Evolutionary conservation across 2,329 filamentous ascomycete genomes (phyloP).

Genomic region (Colletotrichum sp.): DNA sequence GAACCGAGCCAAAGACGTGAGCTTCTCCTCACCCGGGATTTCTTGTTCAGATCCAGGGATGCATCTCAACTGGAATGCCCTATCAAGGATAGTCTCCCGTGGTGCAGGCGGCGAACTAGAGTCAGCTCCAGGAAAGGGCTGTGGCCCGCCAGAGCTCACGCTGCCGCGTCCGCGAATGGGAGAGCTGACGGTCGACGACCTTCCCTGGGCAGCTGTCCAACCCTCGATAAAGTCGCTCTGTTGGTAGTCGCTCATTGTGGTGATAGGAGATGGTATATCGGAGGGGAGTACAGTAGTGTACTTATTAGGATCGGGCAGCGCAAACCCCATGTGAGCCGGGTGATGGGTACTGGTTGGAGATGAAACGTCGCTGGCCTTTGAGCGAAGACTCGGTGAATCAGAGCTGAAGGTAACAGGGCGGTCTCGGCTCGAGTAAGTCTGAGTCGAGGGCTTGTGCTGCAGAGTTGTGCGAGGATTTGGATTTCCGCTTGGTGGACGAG

Average conservation of each 20-base stretch:
- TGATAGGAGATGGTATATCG: constrained; percentile 60
- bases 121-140: constrained; percentile 37
- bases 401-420: constrained; percentile 58
- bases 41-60: constrained; percentile 65
- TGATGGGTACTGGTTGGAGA: constrained; percentile 58
- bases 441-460: constrained; percentile 53
- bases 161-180: constrained; percentile 60
- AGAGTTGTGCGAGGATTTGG: constrained; percentile 40
- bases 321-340: constrained; percentile 41
- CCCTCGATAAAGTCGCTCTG: constrained; percentile 63
- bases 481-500: constrained; percentile 49
- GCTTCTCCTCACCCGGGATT: constrained; percentile 62
- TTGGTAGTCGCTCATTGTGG: constrained; percentile 56
- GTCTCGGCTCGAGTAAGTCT: constrained; percentile 53
- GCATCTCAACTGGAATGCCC: constrained; percentile 67
- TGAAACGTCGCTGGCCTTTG: constrained; percentile 67
- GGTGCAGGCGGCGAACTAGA: constrained; percentile 57
- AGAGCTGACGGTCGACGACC: constrained; percentile 63
- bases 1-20: constrained; percentile 69
- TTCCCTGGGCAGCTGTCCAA: constrained; percentile 64
- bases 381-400: constrained; percentile 65
- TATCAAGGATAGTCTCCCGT: constrained; percentile 70
- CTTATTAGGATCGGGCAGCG: constrained; percentile 44
- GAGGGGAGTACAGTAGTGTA: constrained; percentile 57
- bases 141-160: constrained; percentile 54